These are phyloP conservation scores for Neurospora discreta DNA, from an alignment of 495 filamentous ascomycete species.

Conservation along the genomic window DNA sequence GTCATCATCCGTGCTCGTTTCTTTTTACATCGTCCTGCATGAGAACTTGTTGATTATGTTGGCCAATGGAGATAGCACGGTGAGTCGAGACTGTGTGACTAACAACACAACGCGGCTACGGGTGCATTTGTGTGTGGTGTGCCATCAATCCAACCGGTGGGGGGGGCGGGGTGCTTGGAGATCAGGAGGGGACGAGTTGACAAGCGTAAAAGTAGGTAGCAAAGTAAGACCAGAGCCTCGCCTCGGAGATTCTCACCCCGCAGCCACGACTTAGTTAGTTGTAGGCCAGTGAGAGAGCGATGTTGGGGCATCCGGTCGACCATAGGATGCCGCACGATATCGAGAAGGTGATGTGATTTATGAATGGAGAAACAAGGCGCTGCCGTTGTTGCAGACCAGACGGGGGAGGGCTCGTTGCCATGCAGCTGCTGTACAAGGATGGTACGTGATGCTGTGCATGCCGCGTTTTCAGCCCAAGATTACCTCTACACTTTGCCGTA, in stretches of 20 bases:
- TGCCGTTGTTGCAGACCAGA: not conserved
- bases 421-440: slow-evolving; percentile 1
- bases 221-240: not conserved
- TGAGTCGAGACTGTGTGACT: not conserved
- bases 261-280: not conserved
- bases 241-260: not conserved
- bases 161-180: not conserved
- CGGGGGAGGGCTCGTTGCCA: not conserved
- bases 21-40: not conserved
- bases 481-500: not conserved
- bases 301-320: not conserved
- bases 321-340: not conserved
- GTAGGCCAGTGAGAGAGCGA: not conserved
- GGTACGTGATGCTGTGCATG: not conserved
- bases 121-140: not conserved
- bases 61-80: not conserved
- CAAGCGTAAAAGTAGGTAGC: not conserved
- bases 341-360: not conserved
- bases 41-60: not conserved
- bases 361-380: not conserved
- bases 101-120: not conserved
- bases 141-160: not conserved
- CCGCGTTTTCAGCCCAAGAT: not conserved
- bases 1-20: not conserved
- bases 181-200: not conserved